Evolutionary conservation across 352 stramenopile genomes (phyloP).

Genomic region (Elongisporangium prolatum): DNA sequence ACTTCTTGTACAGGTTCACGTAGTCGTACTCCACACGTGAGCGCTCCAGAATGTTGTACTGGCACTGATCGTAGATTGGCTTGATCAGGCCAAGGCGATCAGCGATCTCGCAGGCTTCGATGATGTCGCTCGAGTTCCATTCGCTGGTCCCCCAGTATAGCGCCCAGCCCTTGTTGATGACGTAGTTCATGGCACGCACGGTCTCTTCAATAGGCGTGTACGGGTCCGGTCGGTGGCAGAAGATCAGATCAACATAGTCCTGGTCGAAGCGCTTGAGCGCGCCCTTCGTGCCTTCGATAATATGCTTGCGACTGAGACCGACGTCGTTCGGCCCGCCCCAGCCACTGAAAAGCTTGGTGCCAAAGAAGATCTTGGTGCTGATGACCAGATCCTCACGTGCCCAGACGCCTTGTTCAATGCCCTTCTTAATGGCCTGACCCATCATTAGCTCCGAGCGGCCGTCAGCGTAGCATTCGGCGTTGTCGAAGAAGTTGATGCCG

Average conservation of each 20-base stretch:
- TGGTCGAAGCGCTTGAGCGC: conserved; percentile 18
- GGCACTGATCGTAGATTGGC: conserved; percentile 38
- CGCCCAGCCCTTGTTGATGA: conserved; percentile 37
- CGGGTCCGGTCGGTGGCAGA: conserved; percentile 25
- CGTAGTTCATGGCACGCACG: conserved; percentile 43
- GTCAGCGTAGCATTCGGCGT: conserved; percentile 32
- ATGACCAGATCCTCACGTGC: conserved; percentile 42
- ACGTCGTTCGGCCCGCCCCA: conserved; percentile 25
- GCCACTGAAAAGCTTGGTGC: conserved; percentile 10
- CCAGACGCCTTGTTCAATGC: conserved; percentile 22
- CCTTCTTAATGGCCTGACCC: conserved; percentile 37
- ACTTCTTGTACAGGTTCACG: conserved; percentile 39
- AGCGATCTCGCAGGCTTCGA: conserved; percentile 33
- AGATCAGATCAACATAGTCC: conserved; percentile 36
- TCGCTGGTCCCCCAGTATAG: conserved; percentile 51
- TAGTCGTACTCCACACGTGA: conserved; percentile 51
- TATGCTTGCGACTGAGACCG: conserved; percentile 45
- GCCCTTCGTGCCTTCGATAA: conserved; percentile 56
- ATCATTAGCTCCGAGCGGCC: conserved; percentile 31
- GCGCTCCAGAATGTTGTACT: conserved; percentile 59
- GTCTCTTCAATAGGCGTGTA: conserved; percentile 38
- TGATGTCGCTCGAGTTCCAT: conserved; percentile 40
- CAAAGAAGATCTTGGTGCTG: conserved; percentile 50
- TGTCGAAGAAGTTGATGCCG: conserved; percentile 54
- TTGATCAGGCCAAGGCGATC: conserved; percentile 20